Base-by-base conservation (phyloP, 2,329 filamentous ascomycete species). In the Seiridium unicorne region DNA sequence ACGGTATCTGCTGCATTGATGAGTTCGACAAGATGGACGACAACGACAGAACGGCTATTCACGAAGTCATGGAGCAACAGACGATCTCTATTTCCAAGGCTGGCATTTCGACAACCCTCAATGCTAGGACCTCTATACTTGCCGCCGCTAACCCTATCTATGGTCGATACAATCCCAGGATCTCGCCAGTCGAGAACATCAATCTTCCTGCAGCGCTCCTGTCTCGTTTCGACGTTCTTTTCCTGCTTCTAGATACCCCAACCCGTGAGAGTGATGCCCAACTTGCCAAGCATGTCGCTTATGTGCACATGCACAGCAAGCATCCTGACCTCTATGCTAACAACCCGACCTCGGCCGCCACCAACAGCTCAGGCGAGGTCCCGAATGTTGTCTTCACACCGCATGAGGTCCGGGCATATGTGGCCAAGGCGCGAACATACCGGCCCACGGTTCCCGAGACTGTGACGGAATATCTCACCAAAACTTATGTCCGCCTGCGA, bases 181-280 rank as follows among this genome's bases (percentile, higher is more conserved):
- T 99, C 68, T 97, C 94, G 0, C 95, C 95, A 0, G 93, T 99
- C 34, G 95, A 99, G 76, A 99, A 99, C 77, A 99, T 99, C 78
- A 99, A 99, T 76, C 88, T 99, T 46, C 95, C 95, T n/a, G 95
- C 95, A 18, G 95, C 95, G 26, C 86, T 99, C 26, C 86, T 99
- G 58, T 97, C 94, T 61, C 92, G 95, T 85, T 99, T 99, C 77
- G 95, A 99, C 74, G 85, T 99, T 66, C 86, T 99, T 66, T 99
- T 98, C 83, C 83, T 99, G 51, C 93, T 99, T 69, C 89, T 99
- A 61, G 95, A 99, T 79, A 97, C 92, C 44, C 94, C 95, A 2
- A 89, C 88, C 18, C 90, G 93, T 64, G 95, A 99, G 67, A 84
- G 86, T 0, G 95, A 99, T 71, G 93, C 96, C 71, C 92, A 97